Conservation (phyloP, 495 filamentous ascomycete genomes). For the Mycothermus thermophilus region DNA sequence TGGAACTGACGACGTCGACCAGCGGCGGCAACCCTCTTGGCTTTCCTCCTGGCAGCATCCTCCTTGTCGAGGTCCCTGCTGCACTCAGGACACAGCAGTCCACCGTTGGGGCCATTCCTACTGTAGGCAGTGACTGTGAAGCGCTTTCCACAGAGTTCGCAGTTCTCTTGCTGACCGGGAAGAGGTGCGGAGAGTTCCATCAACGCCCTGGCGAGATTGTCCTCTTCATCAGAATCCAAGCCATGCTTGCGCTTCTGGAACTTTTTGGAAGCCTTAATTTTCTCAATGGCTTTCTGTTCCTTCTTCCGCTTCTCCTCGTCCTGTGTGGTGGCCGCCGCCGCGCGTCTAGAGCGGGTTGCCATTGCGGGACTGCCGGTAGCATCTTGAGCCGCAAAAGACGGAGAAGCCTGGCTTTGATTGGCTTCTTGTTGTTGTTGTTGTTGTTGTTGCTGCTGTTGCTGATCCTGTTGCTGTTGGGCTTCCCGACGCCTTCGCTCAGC, state of each 20-base stretch:
- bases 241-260: slow-evolving; percentile 52
- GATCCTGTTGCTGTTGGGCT: slow-evolving; percentile 21
- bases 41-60: slow-evolving; percentile 51
- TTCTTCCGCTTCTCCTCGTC: slow-evolving; percentile 46
- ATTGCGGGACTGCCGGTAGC: slow-evolving; percentile 3
- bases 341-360: slow-evolving; percentile 16
- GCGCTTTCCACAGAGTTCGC: slow-evolving; percentile 68
- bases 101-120: slow-evolving; percentile 65
- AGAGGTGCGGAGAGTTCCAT: slow-evolving; percentile 48
- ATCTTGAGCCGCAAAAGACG: slow-evolving; percentile 3
- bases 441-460: slow-evolving; percentile 6
- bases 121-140: slow-evolving; percentile 92
- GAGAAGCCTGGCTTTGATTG: slow-evolving; percentile 3
- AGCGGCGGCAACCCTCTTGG: slow-evolving; percentile 33
- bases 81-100: slow-evolving; percentile 72
- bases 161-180: slow-evolving; percentile 81
- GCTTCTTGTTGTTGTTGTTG: slow-evolving; percentile 1
- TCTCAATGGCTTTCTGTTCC: slow-evolving; percentile 50
- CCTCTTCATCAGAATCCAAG: slow-evolving; percentile 33
- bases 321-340: slow-evolving; percentile 9
- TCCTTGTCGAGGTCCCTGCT: slow-evolving; percentile 60
- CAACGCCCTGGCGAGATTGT: slow-evolving; percentile 39
- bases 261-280: slow-evolving; percentile 68
- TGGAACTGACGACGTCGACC: slow-evolving; percentile 52
- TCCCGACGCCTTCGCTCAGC: slow-evolving; percentile 38